Evolutionary conservation across 78 protist genomes (phyloP).

Genomic region (Guillardia theta): DNA sequence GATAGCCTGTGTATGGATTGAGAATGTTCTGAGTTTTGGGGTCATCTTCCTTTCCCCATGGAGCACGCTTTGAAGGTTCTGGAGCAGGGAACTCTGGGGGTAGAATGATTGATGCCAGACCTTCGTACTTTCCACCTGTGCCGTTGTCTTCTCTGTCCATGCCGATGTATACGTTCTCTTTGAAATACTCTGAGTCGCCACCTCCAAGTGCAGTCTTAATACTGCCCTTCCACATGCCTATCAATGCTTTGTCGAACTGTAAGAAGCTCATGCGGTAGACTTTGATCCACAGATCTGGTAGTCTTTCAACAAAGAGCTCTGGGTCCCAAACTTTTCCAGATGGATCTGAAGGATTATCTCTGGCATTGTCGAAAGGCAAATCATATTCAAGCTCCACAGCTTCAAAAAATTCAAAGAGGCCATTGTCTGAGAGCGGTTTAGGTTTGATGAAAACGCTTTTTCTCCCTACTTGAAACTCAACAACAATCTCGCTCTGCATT

Average conservation of each 20-base stretch:
- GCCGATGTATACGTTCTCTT: not conserved
- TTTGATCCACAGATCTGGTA: not conserved
- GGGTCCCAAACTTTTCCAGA: not conserved
- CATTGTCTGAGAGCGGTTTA: not conserved
- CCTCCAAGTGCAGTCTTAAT: not conserved
- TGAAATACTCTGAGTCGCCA: not conserved
- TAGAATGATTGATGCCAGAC: not conserved
- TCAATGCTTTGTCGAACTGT: not conserved
- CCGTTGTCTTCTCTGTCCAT: not conserved
- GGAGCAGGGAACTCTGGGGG: not conserved
- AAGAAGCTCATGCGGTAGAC: not conserved
- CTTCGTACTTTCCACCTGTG: not conserved
- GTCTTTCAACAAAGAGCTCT: not conserved
- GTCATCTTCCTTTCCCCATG: not conserved
- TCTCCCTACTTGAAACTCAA: not conserved
- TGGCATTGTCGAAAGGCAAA: not conserved
- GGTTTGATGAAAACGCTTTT: not conserved
- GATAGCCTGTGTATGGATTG: constrained; percentile 7
- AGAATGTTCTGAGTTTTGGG: not conserved
- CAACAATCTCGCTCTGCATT: not conserved
- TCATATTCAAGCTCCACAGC: not conserved
- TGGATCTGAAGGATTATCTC: not conserved
- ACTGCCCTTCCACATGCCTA: not conserved
- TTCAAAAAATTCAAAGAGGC: not conserved
- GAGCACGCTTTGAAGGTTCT: not conserved